Conservation (phyloP, 2,329 filamentous ascomycete genomes). For the Penicillium sp. region DNA sequence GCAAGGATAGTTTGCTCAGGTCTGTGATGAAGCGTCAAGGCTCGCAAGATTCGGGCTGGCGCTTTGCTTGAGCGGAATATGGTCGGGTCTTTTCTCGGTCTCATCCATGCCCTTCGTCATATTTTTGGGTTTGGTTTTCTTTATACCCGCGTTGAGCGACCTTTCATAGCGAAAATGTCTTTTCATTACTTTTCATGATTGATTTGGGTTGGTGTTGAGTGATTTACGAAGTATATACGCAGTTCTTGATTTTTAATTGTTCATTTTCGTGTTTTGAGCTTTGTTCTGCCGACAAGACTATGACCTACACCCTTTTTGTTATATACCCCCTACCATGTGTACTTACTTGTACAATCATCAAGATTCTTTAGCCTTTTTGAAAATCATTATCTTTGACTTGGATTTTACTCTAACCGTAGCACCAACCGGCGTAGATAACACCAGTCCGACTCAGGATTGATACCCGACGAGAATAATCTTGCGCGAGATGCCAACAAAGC, state of each 20-base stretch:
- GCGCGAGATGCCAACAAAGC: no score
- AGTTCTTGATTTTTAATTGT: neutral
- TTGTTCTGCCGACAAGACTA: neutral
- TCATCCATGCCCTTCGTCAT: neutral
- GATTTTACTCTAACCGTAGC: no score
- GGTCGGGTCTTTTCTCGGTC: neutral
- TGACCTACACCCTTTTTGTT: neutral
- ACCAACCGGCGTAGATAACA: no score
- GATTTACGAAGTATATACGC: neutral
- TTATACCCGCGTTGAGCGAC: neutral
- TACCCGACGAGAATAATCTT: no score
- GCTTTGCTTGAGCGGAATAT: constrained; percentile 41
- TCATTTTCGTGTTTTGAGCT: neutral
- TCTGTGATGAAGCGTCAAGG: constrained; percentile 36
- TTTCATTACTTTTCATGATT: neutral
- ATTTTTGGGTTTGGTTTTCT: neutral
- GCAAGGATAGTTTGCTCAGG: constrained; percentile 30
- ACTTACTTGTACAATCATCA: neutral
- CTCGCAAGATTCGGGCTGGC: constrained; percentile 43
- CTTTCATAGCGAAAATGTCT: neutral
- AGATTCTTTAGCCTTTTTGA: no score
- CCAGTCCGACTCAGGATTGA: no score
- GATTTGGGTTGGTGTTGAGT: neutral
- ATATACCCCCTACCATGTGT: constrained; percentile 2
- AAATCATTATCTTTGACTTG: neutral